Evolutionary conservation across 768 basidiomycete genomes (phyloP).

Genomic region (Auriculariales sp.): DNA sequence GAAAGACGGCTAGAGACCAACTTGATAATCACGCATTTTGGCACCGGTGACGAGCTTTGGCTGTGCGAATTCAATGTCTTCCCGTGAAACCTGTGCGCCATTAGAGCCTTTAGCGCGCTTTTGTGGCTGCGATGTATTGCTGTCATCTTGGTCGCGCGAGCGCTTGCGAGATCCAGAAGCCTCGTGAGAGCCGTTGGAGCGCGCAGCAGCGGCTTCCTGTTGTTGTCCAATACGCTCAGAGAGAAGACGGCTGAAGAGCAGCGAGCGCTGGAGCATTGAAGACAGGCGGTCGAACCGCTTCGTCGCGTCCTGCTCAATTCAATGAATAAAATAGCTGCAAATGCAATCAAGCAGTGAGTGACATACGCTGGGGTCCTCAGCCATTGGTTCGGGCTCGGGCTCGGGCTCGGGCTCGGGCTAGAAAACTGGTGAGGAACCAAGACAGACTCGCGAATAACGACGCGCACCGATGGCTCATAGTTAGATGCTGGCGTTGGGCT

Average conservation of each 20-base stretch:
- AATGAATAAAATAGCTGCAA: no score
- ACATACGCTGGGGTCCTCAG: no score
- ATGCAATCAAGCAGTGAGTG: no score
- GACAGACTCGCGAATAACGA: neutral
- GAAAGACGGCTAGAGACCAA: no score
- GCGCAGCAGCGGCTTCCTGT: neutral
- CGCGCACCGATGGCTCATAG: neutral
- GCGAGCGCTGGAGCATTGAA: neutral
- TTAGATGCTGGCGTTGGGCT: neutral
- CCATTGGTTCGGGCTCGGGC: no score
- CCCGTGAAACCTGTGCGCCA: neutral
- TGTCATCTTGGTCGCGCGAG: neutral
- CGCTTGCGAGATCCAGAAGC: no score
- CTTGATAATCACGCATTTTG: conserved; percentile 71
- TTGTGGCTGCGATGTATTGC: neutral
- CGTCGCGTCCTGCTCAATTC: neutral
- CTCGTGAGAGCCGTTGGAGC: no score
- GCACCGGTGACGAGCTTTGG: conserved; percentile 74
- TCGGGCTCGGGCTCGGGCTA: neutral
- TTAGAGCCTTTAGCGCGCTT: conserved; percentile 1
- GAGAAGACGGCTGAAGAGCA: neutral
- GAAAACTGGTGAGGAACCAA: neutral
- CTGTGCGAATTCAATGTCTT: conserved; percentile 37
- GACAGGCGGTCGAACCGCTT: neutral
- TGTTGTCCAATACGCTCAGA: neutral